Base-by-base conservation (phyloP, 257 asterid genomes). In the Echium plantagineum region DNA sequence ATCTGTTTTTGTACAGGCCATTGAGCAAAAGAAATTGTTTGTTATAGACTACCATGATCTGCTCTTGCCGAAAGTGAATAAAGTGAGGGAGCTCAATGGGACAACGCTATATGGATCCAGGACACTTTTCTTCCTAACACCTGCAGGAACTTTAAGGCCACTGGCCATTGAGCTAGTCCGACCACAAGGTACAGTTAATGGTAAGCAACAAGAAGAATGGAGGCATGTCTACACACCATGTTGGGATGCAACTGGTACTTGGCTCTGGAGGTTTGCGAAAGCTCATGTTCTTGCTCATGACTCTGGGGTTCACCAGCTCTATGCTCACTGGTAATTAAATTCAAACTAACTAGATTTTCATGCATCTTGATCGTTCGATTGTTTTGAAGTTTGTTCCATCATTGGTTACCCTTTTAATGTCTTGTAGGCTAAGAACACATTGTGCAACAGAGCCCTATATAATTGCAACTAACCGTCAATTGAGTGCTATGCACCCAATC, bases 241-340 rank as follows among this genome's bases (percentile, higher is more conserved):
- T 38, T 74, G 89, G 84, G 70, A 76, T 15, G 71, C 96, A 56
- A 85, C 94, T 15, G 72, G 78, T 54, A 19, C 71, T 31, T 90
- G 97, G 95, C 64, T 90, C 5, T 90, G 96, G 96, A 77, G 78
- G 69, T 47, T 87, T n/a, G 97, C 97, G 31, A 85, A 80, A 69
- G 60, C 80, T 62, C 96, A 87, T 55, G 85, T 78, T 12, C 82
- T 83, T 24, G 83, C 96, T 35, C 94, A 87, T 67, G 97, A 90
- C 70, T 71, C 94, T 0, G 90, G 90, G 24, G 65, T 54, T 77
- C 97, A 90, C 69, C 85, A 90, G 63, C 58, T 90, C 18, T 73
- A 81, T 59, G 81, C 89, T 55, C 97, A 85, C 59, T 90, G 97
- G 96, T 87, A 82, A 26, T 42, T 42, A 18, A 35, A 22, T 20